Conservation (phyloP, 257 asterid genomes). For the Solanum sejunctum region DNA sequence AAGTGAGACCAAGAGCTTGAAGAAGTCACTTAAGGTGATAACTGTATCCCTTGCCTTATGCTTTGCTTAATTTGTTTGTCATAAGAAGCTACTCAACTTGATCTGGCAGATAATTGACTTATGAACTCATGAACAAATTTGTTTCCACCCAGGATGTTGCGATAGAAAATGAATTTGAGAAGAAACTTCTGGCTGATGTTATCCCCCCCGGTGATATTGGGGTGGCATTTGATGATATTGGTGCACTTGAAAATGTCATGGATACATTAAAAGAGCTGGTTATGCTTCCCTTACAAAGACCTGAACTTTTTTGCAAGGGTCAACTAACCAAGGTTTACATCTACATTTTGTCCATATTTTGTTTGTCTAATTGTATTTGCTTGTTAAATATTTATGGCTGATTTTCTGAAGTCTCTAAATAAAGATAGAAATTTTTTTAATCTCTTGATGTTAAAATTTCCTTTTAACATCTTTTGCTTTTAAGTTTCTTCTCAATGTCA, state of each 20-base stretch:
- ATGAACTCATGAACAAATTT: not conserved
- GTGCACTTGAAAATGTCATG: too few relatives aligned
- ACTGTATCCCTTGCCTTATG: not conserved
- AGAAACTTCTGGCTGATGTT: slow-evolving; percentile 23
- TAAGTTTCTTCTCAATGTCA: not conserved
- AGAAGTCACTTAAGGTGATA: slow-evolving; percentile 74
- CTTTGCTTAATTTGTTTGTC: not conserved
- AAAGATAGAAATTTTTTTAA: not conserved
- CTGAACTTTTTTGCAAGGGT: slow-evolving; percentile 83
- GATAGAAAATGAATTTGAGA: slow-evolving; percentile 80
- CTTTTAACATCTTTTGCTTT: not conserved
- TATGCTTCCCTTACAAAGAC: slow-evolving; percentile 62
- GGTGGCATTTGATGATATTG: too few relatives aligned
- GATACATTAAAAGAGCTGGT: too few relatives aligned
- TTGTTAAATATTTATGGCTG: not conserved
- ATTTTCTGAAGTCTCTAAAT: not conserved
- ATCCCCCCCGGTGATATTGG: too few relatives aligned
- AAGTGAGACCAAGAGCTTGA: slow-evolving; percentile 55
- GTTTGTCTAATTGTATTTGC: not conserved
- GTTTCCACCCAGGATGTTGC: slow-evolving; percentile 49
- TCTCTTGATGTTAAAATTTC: not conserved
- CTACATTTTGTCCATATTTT: not conserved
- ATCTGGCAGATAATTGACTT: not conserved
- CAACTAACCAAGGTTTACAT: slow-evolving; percentile 55
- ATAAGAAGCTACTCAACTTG: not conserved